phyloP scores from a whole-genome alignment of 768 basidiomycete species.

The Crepidotus variabilis region DNA sequence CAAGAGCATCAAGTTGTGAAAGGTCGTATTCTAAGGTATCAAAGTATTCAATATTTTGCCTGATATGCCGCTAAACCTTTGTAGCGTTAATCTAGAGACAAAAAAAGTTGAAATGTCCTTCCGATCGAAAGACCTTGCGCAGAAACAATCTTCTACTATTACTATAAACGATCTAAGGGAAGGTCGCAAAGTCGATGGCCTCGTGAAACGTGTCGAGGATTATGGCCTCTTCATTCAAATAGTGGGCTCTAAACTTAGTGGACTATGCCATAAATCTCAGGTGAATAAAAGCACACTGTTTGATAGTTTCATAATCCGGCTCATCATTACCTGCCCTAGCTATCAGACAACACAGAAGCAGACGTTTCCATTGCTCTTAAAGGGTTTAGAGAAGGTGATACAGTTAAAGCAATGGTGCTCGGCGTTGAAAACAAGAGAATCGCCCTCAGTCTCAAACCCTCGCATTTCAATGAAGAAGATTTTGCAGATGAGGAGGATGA shows the following conservation, averaged over 20 bases:
- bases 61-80: neutral
- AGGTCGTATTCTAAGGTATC: constrained; percentile 78
- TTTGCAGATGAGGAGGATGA: constrained; percentile 31
- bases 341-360: constrained; percentile 84
- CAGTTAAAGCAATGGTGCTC: constrained; percentile 74
- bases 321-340: constrained; percentile 35
- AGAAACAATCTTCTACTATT: constrained; percentile 29
- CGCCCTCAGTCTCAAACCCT: constrained; percentile 87
- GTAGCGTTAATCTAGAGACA: constrained; percentile 63
- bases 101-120: constrained; percentile 92
- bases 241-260: constrained; percentile 77
- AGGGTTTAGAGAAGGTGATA: constrained; percentile 84
- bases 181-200: constrained; percentile 79
- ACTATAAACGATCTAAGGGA: constrained; percentile 57
- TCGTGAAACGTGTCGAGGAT: constrained; percentile 76
- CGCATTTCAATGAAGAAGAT: constrained; percentile 73
- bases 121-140: constrained; percentile 55
- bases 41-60: constrained; percentile 7
- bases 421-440: constrained; percentile 73
- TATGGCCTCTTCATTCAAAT: constrained; percentile 95
- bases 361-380: constrained; percentile 75
- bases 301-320: neutral
- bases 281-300: constrained; percentile 34
- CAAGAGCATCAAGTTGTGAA: constrained; percentile 78
- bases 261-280: constrained; percentile 94